Conservation (phyloP, 2,329 filamentous ascomycete genomes). For the Lachnellula arida region DNA sequence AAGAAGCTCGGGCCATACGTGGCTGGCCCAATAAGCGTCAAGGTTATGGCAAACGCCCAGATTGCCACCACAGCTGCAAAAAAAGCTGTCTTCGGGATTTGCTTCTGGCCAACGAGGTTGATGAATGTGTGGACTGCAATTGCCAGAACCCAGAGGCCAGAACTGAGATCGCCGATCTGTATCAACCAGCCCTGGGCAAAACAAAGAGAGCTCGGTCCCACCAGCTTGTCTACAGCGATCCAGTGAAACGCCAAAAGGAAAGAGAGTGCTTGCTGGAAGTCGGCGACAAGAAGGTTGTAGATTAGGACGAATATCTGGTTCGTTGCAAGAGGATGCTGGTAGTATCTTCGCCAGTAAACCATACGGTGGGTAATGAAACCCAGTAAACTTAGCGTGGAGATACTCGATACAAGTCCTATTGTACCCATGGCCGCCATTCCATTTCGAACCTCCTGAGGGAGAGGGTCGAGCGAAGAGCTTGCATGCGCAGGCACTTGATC, state of each 20-base stretch:
- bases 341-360: constrained; percentile 35
- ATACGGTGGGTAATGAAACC: constrained; percentile 43
- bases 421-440: constrained; percentile 69
- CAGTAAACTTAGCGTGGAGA: constrained; percentile 40
- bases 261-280: constrained; percentile 30
- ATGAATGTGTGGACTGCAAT: constrained; percentile 52
- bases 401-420: constrained; percentile 43
- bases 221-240: constrained; percentile 40
- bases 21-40: constrained; percentile 38
- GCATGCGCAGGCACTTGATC: background rate
- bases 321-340: constrained; percentile 26
- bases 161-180: constrained; percentile 48
- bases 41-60: constrained; percentile 39
- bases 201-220: constrained; percentile 42
- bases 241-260: constrained; percentile 44
- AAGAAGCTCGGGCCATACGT: constrained; percentile 42
- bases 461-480: constrained; percentile 69
- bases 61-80: constrained; percentile 17
- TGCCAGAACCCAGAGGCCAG: constrained; percentile 48
- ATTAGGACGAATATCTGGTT: constrained; percentile 53
- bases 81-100: constrained; percentile 39
- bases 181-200: constrained; percentile 53
- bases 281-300: constrained; percentile 44
- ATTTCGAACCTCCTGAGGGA: constrained; percentile 83
- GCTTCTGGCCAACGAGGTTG: constrained; percentile 42